Evolutionary conservation across 208 protist genomes (phyloP).

Genomic region (Trypanosoma brucei): DNA sequence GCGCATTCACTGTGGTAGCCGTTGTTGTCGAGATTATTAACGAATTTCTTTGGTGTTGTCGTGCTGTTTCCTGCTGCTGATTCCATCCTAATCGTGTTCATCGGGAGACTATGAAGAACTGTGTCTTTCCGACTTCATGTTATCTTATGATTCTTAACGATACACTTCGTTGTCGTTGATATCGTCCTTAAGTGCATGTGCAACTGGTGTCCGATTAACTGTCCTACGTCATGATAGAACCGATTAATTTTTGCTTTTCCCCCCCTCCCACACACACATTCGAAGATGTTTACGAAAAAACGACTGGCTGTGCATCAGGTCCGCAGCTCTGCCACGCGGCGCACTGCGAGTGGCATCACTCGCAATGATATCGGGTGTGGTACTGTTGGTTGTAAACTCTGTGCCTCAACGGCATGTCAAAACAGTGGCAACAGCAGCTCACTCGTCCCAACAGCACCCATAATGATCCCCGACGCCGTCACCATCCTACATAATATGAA

Average conservation of each 20-base stretch:
- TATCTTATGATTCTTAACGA: no score
- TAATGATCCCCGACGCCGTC: conserved; percentile 88
- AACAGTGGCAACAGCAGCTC: conserved; percentile 18
- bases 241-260: neutral
- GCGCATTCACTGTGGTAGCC: no score
- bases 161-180: no score
- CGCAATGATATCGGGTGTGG: conserved; percentile 84
- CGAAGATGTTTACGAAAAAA: conserved; percentile 79
- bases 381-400: conserved; percentile 49
- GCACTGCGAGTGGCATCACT: conserved; percentile 28
- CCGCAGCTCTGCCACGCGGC: conserved; percentile 16
- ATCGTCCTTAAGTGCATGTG: no score
- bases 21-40: no score
- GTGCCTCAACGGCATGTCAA: conserved; percentile 25
- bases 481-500: conserved; percentile 93
- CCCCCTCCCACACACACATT: neutral
- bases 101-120: no score
- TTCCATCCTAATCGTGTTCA: no score
- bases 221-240: no score
- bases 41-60: no score
- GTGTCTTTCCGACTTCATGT: no score
- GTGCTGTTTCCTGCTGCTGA: no score
- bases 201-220: no score
- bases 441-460: conserved; percentile 22
- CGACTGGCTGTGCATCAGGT: conserved; percentile 45